These are phyloP conservation scores for Coniochaeta sp. DNA, from an alignment of 2,329 filamentous ascomycete genomes.

Conservation along the genomic window DNA sequence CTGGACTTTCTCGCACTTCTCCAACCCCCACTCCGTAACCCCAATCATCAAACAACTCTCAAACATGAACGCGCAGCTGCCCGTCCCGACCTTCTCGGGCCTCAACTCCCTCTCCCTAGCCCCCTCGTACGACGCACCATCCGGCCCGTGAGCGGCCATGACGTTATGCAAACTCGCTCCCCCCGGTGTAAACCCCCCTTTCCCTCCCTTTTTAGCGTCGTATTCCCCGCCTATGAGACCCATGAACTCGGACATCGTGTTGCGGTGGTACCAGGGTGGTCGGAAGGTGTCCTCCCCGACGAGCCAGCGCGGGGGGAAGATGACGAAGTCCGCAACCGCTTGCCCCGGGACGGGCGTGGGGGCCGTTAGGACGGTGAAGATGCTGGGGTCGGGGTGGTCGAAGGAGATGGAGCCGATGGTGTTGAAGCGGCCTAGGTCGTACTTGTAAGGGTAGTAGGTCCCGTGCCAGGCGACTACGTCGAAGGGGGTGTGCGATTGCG, in stretches of 20 bases:
- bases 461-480: constrained; percentile 69
- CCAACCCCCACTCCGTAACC: constrained; percentile 62
- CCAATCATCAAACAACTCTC: constrained; percentile 64
- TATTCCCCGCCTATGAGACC: constrained; percentile 47
- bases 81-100: constrained; percentile 48
- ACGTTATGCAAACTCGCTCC: constrained; percentile 62
- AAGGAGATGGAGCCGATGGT: constrained; percentile 49
- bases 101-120: constrained; percentile 47
- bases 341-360: constrained; percentile 45
- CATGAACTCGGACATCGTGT: constrained; percentile 51
- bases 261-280: constrained; percentile 60
- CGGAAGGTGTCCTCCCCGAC: constrained; percentile 56
- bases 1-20: constrained; percentile 52
- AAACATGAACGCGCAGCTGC: constrained; percentile 63
- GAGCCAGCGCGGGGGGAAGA: constrained; percentile 61
- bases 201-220: constrained; percentile 51
- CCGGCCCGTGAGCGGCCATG: constrained; percentile 62
- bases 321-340: constrained; percentile 56
- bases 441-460: constrained; percentile 56
- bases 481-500: constrained; percentile 60
- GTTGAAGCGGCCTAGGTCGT: constrained; percentile 50
- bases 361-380: constrained; percentile 59
- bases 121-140: constrained; percentile 48
- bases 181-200: constrained; percentile 49
- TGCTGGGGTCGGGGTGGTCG: constrained; percentile 61